These are phyloP conservation scores for Melianthus villosus DNA, from an alignment of 441 rosid species.

Conservation along the genomic window DNA sequence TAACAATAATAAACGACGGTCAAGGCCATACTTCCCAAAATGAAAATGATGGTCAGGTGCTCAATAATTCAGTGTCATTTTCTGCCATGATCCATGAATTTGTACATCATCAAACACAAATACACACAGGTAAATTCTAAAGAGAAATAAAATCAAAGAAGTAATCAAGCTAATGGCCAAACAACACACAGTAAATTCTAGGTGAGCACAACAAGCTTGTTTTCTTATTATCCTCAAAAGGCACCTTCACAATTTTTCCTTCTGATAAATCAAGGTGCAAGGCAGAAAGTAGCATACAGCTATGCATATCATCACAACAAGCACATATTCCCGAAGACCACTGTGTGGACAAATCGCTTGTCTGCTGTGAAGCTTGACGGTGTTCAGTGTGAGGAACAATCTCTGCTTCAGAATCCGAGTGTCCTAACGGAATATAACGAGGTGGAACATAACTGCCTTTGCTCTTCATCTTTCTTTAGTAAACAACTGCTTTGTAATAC, in stretches of 20 bases:
- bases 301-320: conserved; percentile 84
- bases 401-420: conserved; percentile 35
- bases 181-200: too few species aligned
- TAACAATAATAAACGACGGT: too few species aligned
- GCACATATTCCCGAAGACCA: conserved; percentile 99
- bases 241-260: conserved; percentile 38
- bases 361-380: conserved; percentile 5
- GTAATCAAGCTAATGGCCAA: too few species aligned
- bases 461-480: conserved; percentile 25
- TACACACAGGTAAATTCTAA: too few species aligned
- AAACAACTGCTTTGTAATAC: not conserved
- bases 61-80: too few species aligned
- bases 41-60: too few species aligned
- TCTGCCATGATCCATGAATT: too few species aligned
- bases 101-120: too few species aligned
- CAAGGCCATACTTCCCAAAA: too few species aligned
- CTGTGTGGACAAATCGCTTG: conserved; percentile 17
- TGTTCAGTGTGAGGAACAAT: conserved; percentile 15
- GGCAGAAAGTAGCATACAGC: conserved; percentile 84
- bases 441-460: conserved; percentile 60
- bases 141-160: too few species aligned
- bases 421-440: conserved; percentile 49
- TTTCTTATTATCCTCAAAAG: conserved; percentile 14
- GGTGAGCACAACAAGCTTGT: not conserved
- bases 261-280: conserved; percentile 48